phyloP scores from a whole-genome alignment of 371 early-diverging fungal genomes.

The Mucor racemosus region DNA sequence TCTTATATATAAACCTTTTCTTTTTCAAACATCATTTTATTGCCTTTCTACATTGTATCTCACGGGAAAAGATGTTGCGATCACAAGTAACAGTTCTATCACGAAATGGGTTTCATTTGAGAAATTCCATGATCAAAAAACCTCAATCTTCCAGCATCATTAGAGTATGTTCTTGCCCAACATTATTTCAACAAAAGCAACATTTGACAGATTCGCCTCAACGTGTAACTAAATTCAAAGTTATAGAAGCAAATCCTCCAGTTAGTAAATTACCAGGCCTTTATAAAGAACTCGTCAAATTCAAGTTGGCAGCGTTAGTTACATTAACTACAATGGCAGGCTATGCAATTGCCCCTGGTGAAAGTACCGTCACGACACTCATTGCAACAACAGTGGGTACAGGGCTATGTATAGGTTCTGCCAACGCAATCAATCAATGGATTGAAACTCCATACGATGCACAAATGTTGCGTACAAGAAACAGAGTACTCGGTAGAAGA shows the following conservation, averaged over 20 bases:
- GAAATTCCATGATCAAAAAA: neutral
- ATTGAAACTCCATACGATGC: constrained; percentile 96
- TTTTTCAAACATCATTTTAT: neutral
- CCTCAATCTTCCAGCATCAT: neutral
- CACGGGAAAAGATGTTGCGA: constrained; percentile 6
- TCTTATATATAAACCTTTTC: neutral
- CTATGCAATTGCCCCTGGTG: constrained; percentile 91
- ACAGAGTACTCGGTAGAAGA: constrained; percentile 85
- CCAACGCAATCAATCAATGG: constrained; percentile 97
- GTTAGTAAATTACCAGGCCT: constrained; percentile 49
- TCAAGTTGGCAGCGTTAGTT: constrained; percentile 87
- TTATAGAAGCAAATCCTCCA: constrained; percentile 39
- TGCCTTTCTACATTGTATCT: too few species aligned
- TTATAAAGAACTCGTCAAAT: constrained; percentile 76
- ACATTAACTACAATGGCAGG: constrained; percentile 95
- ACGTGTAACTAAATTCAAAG: constrained; percentile 47
- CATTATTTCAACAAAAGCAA: constrained; percentile 17
- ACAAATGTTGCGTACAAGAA: constrained; percentile 94
- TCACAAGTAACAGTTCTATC: constrained; percentile 6
- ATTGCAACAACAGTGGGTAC: constrained; percentile 90
- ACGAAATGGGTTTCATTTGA: neutral
- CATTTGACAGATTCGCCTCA: constrained; percentile 5
- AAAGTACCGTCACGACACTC: constrained; percentile 68
- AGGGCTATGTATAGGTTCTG: constrained; percentile 87
- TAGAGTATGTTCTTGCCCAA: constrained; percentile 12